phyloP scores from a whole-genome alignment of 805 yeast species.

The Pachysolen tannophilus region DNA sequence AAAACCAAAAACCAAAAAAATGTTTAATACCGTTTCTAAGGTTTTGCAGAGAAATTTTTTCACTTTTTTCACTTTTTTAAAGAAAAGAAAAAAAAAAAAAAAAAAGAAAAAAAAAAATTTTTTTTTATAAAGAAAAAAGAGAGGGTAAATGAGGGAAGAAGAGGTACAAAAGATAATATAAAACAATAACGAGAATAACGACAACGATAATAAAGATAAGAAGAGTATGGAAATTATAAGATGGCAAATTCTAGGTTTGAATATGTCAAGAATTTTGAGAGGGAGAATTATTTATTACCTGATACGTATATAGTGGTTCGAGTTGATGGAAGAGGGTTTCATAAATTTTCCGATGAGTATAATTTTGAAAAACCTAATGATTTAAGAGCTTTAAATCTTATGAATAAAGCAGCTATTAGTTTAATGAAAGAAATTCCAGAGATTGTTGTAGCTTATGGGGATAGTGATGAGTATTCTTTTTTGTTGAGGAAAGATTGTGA shows the following conservation, averaged over 20 bases:
- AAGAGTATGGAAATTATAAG: background rate
- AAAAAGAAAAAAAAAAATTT: background rate
- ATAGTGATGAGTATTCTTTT: slow-evolving; percentile 91
- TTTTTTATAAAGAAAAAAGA: background rate
- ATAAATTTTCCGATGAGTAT: slow-evolving; percentile 68
- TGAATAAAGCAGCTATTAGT: slow-evolving; percentile 73
- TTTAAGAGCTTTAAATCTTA: slow-evolving; percentile 58
- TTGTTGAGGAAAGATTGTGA: slow-evolving; percentile 55
- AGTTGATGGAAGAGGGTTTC: slow-evolving; percentile 93
- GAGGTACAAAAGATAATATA: background rate
- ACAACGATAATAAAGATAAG: too few species aligned
- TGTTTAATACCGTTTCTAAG: background rate
- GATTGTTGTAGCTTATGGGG: slow-evolving; percentile 80
- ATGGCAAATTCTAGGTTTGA: slow-evolving; percentile 28
- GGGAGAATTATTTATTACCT: slow-evolving; percentile 64
- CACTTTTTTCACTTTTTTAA: background rate
- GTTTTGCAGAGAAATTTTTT: background rate
- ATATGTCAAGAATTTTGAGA: slow-evolving; percentile 78
- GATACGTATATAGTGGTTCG: slow-evolving; percentile 78
- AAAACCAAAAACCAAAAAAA: too few species aligned
- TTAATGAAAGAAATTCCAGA: slow-evolving; percentile 65
- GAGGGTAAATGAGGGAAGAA: background rate
- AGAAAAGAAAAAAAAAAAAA: background rate
- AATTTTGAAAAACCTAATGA: slow-evolving; percentile 87
- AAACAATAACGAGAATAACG: too few species aligned